Evolutionary conservation across 352 stramenopile species (phyloP).

Genomic region (Globisporangium viniferum): DNA sequence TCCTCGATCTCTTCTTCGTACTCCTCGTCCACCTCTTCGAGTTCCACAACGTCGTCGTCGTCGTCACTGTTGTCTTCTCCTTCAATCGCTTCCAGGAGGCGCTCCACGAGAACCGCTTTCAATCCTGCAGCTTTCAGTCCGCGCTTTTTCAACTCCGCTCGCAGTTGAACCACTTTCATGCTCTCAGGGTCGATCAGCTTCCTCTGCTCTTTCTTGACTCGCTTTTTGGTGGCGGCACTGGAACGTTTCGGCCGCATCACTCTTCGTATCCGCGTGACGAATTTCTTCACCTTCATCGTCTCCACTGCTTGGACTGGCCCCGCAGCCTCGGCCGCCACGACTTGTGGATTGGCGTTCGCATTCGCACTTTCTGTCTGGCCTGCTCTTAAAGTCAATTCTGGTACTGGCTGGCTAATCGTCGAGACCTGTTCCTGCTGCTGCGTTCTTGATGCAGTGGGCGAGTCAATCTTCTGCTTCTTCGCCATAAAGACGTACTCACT

Average conservation of each 20-base stretch:
- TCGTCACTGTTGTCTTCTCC: conserved; percentile 30
- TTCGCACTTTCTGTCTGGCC: background rate
- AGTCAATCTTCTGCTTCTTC: conserved; percentile 13
- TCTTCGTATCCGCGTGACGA: conserved; percentile 41
- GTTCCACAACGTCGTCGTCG: conserved; percentile 25
- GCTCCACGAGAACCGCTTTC: conserved; percentile 47
- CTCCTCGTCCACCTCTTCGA: conserved; percentile 26
- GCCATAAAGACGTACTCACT: conserved; percentile 16
- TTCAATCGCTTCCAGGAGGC: conserved; percentile 48
- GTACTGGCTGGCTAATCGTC: background rate
- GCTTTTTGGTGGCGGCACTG: conserved; percentile 8
- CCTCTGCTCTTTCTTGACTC: conserved; percentile 21
- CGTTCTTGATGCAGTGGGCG: conserved; percentile 1
- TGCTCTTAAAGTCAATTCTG: background rate
- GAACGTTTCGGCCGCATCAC: conserved; percentile 24
- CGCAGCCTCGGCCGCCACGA: background rate
- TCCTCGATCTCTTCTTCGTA: conserved; percentile 26
- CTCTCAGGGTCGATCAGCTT: conserved; percentile 25
- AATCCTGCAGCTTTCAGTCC: conserved; percentile 47
- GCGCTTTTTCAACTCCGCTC: conserved; percentile 54
- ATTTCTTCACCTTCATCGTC: conserved; percentile 14
- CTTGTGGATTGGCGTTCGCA: background rate
- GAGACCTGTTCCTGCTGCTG: background rate
- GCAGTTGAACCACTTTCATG: conserved; percentile 55
- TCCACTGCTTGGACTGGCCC: background rate